Conservation (phyloP, 305 asterid genomes). For the Plantago lanceolata region DNA sequence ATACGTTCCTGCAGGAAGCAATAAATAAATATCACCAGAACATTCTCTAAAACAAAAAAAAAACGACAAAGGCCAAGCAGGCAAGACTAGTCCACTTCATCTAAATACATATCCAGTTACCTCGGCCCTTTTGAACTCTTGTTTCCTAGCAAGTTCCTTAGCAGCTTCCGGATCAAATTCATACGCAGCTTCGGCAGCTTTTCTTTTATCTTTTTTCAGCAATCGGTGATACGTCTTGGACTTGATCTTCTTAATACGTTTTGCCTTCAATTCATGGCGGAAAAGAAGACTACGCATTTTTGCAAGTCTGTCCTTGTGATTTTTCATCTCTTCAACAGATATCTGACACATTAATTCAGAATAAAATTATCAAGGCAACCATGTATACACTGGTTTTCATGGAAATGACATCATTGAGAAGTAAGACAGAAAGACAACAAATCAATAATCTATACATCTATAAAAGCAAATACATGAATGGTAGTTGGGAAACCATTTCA, state of each 20-base stretch:
- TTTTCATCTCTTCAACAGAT: slow-evolving; percentile 67
- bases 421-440: not conserved
- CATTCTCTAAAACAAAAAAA: slow-evolving; percentile 2
- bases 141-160: slow-evolving; percentile 70
- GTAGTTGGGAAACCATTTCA: too few species aligned
- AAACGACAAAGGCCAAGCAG: slow-evolving; percentile 15
- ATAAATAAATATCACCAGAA: slow-evolving; percentile 4
- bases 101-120: slow-evolving; percentile 31
- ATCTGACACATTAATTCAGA: slow-evolving; percentile 41
- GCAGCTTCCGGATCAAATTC: slow-evolving; percentile 84
- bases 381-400: slow-evolving; percentile 13
- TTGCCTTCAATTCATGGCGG: slow-evolving; percentile 73
- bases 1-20: slow-evolving; percentile 64
- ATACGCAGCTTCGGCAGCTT: slow-evolving; percentile 42
- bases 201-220: slow-evolving; percentile 62
- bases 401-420: not conserved
- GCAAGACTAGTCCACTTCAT: not conserved
- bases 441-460: too few species aligned
- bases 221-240: slow-evolving; percentile 81
- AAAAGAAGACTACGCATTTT: slow-evolving; percentile 82
- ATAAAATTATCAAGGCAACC: slow-evolving; percentile 6
- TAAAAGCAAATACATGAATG: too few species aligned
- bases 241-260: slow-evolving; percentile 78
- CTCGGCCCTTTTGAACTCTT: slow-evolving; percentile 79
- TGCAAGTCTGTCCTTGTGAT: slow-evolving; percentile 55